These are phyloP conservation scores for Penicillium daleae DNA, from an alignment of 495 filamentous ascomycete genomes.

Conservation along the genomic window DNA sequence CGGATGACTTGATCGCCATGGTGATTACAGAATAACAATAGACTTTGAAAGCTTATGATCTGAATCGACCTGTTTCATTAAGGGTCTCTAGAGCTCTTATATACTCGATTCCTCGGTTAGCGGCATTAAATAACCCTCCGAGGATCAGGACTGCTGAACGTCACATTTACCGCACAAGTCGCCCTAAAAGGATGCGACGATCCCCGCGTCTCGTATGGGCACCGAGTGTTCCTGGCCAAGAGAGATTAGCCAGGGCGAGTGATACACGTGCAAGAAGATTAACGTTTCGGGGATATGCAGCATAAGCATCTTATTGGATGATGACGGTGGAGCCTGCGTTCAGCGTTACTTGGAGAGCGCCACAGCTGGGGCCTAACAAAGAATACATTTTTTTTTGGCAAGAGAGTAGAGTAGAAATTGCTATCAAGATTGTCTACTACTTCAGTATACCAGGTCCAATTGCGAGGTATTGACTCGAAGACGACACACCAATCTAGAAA, in stretches of 20 bases:
- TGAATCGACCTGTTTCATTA: not conserved
- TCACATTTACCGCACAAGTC: slow-evolving; percentile 1
- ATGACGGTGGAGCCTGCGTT: not conserved
- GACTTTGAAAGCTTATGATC: not conserved
- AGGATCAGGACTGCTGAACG: not conserved
- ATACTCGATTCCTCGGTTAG: not conserved
- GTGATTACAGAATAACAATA: not conserved
- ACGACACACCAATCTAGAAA: too few species aligned
- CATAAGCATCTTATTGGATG: not conserved
- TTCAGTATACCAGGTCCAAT: not conserved
- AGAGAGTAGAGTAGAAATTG: not conserved
- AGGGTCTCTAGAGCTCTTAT: not conserved
- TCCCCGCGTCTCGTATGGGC: slow-evolving; percentile 2
- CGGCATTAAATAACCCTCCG: not conserved
- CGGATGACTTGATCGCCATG: slow-evolving; percentile 9
- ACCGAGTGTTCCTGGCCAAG: not conserved
- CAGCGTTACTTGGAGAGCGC: not conserved
- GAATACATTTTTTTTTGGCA: not conserved
- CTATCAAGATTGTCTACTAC: not conserved
- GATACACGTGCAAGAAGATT: slow-evolving; percentile 1
- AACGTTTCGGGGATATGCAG: not conserved
- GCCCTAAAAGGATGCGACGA: not conserved
- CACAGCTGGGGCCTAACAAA: not conserved
- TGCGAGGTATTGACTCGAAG: too few species aligned
- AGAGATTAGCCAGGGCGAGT: not conserved